Evolutionary conservation across 805 yeast species (phyloP).

Genomic region (Starmerella scarabaei): DNA sequence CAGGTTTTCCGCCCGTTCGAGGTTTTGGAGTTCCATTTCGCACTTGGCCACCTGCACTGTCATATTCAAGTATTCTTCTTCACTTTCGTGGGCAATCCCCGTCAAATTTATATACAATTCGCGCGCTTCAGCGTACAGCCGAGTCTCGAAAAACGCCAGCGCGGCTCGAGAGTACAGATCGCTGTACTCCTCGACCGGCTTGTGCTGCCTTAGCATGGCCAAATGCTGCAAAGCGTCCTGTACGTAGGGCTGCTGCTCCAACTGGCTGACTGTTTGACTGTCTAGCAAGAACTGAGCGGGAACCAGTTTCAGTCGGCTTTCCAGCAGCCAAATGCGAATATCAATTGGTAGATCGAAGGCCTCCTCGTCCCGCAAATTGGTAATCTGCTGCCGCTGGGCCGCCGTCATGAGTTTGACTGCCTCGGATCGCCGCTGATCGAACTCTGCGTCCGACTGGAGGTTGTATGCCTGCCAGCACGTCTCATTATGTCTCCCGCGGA

Average conservation of each 20-base stretch:
- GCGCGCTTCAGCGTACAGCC: constrained; percentile 63
- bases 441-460: constrained; percentile 56
- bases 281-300: constrained; percentile 15
- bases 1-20: constrained; percentile 24
- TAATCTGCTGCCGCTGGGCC: constrained; percentile 2
- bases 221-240: constrained; percentile 68
- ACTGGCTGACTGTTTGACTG: constrained; percentile 6
- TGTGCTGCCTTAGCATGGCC: constrained; percentile 41
- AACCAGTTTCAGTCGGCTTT: constrained; percentile 50
- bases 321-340: constrained; percentile 68
- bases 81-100: constrained; percentile 25
- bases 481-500: constrained; percentile 47
- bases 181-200: constrained; percentile 41
- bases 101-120: constrained; percentile 48
- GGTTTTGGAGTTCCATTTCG: constrained; percentile 49
- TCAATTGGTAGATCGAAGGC: constrained; percentile 61
- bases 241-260: constrained; percentile 29
- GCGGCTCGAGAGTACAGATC: constrained; percentile 76
- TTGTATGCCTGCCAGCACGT: constrained; percentile 47
- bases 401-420: constrained; percentile 1
- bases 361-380: constrained; percentile 3
- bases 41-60: constrained; percentile 61
- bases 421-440: constrained; percentile 50
- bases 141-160: constrained; percentile 51
- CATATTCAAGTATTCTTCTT: constrained; percentile 26